Conservation (phyloP, 345 rosid genomes). For the Syzygium grande region DNA sequence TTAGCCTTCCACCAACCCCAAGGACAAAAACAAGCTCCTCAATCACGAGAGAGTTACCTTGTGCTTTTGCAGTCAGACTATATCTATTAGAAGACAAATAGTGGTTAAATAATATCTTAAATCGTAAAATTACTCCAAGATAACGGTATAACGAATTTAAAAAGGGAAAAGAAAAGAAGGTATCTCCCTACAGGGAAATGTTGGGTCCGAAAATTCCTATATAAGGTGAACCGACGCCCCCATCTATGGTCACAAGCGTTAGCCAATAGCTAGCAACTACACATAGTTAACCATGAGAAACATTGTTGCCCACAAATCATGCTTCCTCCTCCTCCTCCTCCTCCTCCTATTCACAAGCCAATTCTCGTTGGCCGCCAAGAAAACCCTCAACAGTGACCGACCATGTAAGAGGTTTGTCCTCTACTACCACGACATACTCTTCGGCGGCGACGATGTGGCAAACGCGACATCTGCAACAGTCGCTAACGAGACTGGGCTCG, state of each 20-base stretch:
- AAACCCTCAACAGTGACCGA: conserved; percentile 8
- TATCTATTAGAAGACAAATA: background rate
- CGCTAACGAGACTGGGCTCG: conserved; percentile 23
- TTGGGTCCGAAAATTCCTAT: background rate
- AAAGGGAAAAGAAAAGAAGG: background rate
- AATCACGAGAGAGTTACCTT: background rate
- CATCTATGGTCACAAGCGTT: background rate
- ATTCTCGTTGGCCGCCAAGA: conserved; percentile 12
- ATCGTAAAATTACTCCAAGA: background rate
- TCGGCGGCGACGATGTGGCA: conserved; percentile 22
- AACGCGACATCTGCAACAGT: conserved; percentile 48
- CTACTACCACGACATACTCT: conserved; percentile 50
- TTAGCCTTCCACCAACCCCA: background rate
- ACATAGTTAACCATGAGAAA: background rate
- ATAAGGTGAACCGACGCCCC: background rate
- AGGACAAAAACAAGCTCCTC: background rate
- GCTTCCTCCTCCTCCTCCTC: conserved; percentile 10
- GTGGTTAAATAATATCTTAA: background rate
- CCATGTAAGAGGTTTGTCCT: conserved; percentile 52
- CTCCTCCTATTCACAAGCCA: conserved; percentile 12
- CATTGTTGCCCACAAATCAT: background rate
- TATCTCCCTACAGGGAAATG: background rate
- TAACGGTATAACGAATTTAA: background rate
- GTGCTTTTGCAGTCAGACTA: background rate
- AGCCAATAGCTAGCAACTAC: conserved; percentile 4